Evolutionary conservation across 495 filamentous ascomycete species (phyloP).

Genomic region (Penicillium cosmopolitanum): DNA sequence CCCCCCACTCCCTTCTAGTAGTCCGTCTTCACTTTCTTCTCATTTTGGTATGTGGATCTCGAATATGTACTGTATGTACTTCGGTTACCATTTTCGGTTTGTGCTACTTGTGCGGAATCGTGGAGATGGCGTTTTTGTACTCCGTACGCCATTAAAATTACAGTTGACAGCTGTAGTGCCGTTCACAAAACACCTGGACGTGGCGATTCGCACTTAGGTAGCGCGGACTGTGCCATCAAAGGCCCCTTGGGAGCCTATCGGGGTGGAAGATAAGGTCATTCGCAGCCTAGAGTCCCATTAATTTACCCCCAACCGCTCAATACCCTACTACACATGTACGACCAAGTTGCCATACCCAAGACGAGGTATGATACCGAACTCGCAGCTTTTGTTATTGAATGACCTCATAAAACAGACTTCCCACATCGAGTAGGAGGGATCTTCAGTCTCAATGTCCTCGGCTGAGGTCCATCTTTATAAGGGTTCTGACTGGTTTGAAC

Average conservation of each 20-base stretch:
- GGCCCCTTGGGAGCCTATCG: slow-evolving; percentile 4
- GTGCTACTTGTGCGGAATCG: slow-evolving; percentile 6
- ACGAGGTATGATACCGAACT: not conserved
- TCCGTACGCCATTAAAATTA: slow-evolving; percentile 1
- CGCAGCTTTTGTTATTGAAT: too few species aligned
- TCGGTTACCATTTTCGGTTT: slow-evolving; percentile 4
- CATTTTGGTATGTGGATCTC: slow-evolving; percentile 6
- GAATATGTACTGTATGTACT: too few species aligned
- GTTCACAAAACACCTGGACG: slow-evolving; percentile 8
- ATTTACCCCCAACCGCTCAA: not conserved
- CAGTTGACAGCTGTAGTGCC: slow-evolving; percentile 23
- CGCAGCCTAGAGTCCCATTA: not conserved
- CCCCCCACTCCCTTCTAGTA: not conserved
- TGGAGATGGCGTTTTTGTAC: slow-evolving; percentile 4
- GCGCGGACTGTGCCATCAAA: not conserved
- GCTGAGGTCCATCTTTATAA: too few species aligned
- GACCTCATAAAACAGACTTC: too few species aligned
- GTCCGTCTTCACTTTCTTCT: not conserved
- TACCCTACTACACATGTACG: not conserved
- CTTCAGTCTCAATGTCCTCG: too few species aligned
- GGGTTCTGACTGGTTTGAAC: too few species aligned
- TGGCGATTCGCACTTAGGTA: not conserved
- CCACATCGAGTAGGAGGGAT: too few species aligned
- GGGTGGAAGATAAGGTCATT: not conserved
- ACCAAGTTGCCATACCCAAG: not conserved